Percentiles rank a stretch among this genome's conserved stretches.
phyloP scores from a whole-genome alignment of 208 protist genomes.

The Phytomonas sp. region DNA sequence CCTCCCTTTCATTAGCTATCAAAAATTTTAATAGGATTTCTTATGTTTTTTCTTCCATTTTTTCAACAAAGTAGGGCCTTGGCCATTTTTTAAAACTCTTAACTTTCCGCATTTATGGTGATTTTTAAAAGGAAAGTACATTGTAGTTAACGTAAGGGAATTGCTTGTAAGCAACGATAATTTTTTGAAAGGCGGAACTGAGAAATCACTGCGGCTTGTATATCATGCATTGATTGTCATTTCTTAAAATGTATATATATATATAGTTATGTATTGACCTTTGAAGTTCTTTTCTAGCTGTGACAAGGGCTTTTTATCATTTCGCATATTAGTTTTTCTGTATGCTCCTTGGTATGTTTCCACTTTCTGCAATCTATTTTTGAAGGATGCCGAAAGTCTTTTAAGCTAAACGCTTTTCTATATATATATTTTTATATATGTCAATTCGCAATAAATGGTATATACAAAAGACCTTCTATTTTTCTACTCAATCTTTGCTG shows the following conservation, averaged over 20 bases:
- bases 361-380: too few species aligned
- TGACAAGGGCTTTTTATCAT: not conserved
- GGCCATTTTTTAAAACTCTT: not conserved
- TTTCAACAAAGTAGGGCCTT: not conserved
- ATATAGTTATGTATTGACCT: not conserved
- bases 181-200: not conserved
- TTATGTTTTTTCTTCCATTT: not conserved
- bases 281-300: not conserved
- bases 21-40: not conserved
- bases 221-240: not conserved
- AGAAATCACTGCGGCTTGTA: not conserved
- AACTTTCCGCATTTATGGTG: not conserved
- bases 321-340: not conserved
- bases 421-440: too few species aligned
- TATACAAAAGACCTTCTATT: slow-evolving; percentile 2
- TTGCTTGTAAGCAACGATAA: not conserved
- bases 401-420: too few species aligned
- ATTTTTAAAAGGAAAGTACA: not conserved
- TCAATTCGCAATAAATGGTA: not conserved
- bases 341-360: not conserved
- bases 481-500: not conserved
- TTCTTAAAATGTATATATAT: not conserved
- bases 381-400: too few species aligned
- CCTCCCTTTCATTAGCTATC: not conserved
- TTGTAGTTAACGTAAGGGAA: not conserved